These are phyloP conservation scores for Ceratocystis alfenasii DNA, from an alignment of 2,329 filamentous ascomycete genomes.

Conservation along the genomic window DNA sequence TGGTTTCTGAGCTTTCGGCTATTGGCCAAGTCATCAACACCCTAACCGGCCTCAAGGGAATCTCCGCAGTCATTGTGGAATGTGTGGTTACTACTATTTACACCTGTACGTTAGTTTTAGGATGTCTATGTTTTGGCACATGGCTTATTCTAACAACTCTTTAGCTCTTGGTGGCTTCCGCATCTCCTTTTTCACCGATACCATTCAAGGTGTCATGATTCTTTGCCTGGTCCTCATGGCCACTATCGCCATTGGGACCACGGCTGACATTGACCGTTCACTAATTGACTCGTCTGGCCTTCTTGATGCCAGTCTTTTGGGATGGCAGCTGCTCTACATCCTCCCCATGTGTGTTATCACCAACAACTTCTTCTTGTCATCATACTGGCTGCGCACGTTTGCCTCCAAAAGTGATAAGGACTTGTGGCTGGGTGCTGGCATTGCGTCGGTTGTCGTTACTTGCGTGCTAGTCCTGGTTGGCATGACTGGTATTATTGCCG, in stretches of 20 bases:
- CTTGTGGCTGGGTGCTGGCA: constrained; percentile 59
- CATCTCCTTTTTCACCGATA: constrained; percentile 75
- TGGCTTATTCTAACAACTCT: constrained; percentile 12
- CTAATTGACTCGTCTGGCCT: constrained; percentile 58
- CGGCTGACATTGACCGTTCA: constrained; percentile 57
- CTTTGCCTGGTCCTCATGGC: constrained; percentile 62
- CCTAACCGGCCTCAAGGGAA: constrained; percentile 60
- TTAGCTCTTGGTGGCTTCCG: constrained; percentile 70
- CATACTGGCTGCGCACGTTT: constrained; percentile 76
- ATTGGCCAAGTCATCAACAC: constrained; percentile 66
- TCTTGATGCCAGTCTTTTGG: constrained; percentile 56
- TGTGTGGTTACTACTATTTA: constrained; percentile 70
- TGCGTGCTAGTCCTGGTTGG: constrained; percentile 63
- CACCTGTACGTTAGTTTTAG: constrained; percentile 46
- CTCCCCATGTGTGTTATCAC: constrained; percentile 68
- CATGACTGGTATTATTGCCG: constrained; percentile 59
- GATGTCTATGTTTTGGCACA: not conserved
- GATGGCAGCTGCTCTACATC: constrained; percentile 80
- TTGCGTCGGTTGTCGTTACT: constrained; percentile 53
- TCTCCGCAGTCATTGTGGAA: constrained; percentile 67
- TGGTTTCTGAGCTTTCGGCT: constrained; percentile 73
- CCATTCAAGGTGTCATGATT: constrained; percentile 70
- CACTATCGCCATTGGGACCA: constrained; percentile 63
- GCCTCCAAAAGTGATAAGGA: constrained; percentile 68
- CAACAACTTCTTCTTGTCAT: constrained; percentile 78